Conservation (phyloP, 495 filamentous ascomycete species). For the Alectoria sarmentosa region DNA sequence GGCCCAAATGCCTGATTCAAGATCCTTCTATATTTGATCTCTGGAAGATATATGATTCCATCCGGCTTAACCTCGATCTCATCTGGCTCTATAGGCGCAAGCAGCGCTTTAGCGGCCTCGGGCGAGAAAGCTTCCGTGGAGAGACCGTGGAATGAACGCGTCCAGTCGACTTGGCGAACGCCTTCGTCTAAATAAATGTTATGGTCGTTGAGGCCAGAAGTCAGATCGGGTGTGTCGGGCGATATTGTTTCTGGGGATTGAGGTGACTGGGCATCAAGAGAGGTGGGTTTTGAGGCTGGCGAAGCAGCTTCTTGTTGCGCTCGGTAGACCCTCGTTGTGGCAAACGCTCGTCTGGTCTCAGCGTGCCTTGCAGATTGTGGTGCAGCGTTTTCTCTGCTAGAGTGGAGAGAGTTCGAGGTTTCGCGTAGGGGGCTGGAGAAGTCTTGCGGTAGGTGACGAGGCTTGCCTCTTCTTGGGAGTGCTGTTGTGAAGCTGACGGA, state of each 20-base stretch:
- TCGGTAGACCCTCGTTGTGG: constrained; percentile 20
- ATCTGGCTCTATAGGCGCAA: constrained; percentile 55
- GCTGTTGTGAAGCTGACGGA: constrained; percentile 27
- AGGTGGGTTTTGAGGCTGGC: constrained; percentile 23
- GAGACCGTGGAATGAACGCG: constrained; percentile 85
- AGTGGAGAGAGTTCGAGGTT: constrained; percentile 3
- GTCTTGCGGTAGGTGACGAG: constrained; percentile 16
- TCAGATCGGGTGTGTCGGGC: constrained; percentile 43
- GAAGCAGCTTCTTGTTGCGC: constrained; percentile 25
- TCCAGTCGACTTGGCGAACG: constrained; percentile 73
- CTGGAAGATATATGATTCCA: constrained; percentile 91
- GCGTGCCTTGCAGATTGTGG: constrained; percentile 10
- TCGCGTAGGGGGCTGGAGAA: constrained; percentile 14
- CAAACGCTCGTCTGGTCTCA: constrained; percentile 17
- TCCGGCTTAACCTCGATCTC: constrained; percentile 97
- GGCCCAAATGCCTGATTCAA: constrained; percentile 89
- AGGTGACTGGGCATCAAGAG: constrained; percentile 27
- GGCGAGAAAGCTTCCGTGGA: constrained; percentile 65
- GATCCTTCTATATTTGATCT: constrained; percentile 96
- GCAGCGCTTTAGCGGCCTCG: constrained; percentile 65
- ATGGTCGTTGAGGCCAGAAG: constrained; percentile 47
- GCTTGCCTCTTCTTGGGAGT: constrained; percentile 20
- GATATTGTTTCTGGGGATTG: constrained; percentile 28
- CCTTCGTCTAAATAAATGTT: constrained; percentile 41
- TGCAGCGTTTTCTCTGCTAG: constrained; percentile 11